Evolutionary conservation across 805 yeast species (phyloP).

Genomic region (Spathaspora girioi): DNA sequence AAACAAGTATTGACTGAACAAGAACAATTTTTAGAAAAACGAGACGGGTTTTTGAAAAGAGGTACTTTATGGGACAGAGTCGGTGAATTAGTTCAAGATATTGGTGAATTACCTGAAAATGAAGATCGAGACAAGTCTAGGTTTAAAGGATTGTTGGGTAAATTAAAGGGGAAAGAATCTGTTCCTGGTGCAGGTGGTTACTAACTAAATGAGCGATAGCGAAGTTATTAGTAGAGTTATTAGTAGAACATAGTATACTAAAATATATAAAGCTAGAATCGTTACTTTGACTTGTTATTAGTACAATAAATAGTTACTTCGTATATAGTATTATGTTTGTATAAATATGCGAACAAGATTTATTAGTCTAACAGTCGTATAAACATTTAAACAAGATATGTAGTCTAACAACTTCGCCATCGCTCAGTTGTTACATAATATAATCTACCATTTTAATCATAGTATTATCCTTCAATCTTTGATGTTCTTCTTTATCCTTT

Average conservation of each 20-base stretch:
- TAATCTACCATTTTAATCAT: slow-evolving; percentile 15
- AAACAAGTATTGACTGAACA: slow-evolving; percentile 65
- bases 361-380: too few relatives aligned
- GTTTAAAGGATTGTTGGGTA: slow-evolving; percentile 60
- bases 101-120: slow-evolving; percentile 33
- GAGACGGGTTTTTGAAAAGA: slow-evolving; percentile 58
- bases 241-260: neutral
- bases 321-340: too few relatives aligned
- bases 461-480: slow-evolving; percentile 11
- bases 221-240: too few relatives aligned
- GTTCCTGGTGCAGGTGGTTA: slow-evolving; percentile 79
- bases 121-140: slow-evolving; percentile 66
- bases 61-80: slow-evolving; percentile 61
- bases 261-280: too few relatives aligned
- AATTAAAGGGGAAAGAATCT: slow-evolving; percentile 63
- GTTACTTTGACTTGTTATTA: too few relatives aligned
- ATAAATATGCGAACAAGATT: too few relatives aligned
- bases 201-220: slow-evolving; percentile 14
- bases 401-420: too few relatives aligned
- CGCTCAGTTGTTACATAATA: slow-evolving; percentile 17
- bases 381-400: too few relatives aligned
- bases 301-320: too few relatives aligned
- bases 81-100: slow-evolving; percentile 44
- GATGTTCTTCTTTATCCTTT: slow-evolving; percentile 10
- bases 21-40: slow-evolving; percentile 63